Conservation (phyloP, 2,329 filamentous ascomycete genomes). For the Fusarium sulawesiense region DNA sequence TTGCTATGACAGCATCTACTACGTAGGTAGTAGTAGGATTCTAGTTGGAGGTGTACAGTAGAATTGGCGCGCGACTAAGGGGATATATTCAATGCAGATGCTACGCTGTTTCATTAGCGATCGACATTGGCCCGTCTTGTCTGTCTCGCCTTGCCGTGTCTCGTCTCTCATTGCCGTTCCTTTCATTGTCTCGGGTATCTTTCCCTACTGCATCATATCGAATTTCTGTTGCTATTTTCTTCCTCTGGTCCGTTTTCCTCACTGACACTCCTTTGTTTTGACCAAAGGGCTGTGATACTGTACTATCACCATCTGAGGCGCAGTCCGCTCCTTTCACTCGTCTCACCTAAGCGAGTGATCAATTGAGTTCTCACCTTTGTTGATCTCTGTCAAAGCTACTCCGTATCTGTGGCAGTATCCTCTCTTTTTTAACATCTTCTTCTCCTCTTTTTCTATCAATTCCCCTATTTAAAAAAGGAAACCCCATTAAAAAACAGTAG, state of each 20-base stretch:
- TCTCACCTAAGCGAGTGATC: constrained; percentile 1
- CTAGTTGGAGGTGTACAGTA: background rate
- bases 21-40: too few species aligned
- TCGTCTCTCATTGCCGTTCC: background rate
- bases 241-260: background rate
- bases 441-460: background rate
- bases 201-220: background rate
- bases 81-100: constrained; percentile 7
- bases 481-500: background rate
- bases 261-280: constrained; percentile 5
- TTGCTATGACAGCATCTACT: background rate
- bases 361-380: background rate
- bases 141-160: constrained; percentile 4
- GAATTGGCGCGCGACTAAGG: constrained; percentile 14
- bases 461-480: constrained; percentile 23
- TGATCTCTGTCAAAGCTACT: background rate
- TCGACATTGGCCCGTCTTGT: constrained; percentile 20
- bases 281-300: background rate
- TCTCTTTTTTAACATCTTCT: background rate
- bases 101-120: constrained; percentile 30
- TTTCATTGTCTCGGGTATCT: constrained; percentile 17
- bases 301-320: background rate
- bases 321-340: constrained; percentile 16
- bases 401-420: constrained; percentile 20
- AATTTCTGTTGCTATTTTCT: background rate